Percentiles rank a stretch among this genome's conserved stretches.
Evolutionary conservation across 1,284 basidiomycete species (phyloP).

Genomic region (Athelia psychrophila): DNA sequence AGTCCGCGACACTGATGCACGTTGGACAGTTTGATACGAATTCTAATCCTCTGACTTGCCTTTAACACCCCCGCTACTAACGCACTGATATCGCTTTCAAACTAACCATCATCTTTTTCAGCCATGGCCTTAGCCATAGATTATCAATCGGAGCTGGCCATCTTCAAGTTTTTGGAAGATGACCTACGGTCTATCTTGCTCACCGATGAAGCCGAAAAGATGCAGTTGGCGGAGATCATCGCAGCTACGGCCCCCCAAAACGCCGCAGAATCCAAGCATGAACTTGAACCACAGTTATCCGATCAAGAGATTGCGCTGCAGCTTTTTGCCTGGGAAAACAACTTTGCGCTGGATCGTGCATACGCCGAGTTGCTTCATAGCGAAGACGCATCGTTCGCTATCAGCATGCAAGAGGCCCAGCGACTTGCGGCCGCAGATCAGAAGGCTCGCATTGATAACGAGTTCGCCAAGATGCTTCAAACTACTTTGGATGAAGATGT

Average conservation of each 20-base stretch:
- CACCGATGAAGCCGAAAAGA: background rate
- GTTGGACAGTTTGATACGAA: no score
- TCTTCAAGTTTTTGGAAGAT: background rate
- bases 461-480: constrained; percentile 36
- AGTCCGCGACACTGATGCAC: no score
- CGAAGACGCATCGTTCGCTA: background rate
- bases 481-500: constrained; percentile 24
- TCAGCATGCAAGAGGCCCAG: constrained; percentile 25
- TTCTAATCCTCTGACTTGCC: no score
- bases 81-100: no score
- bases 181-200: background rate
- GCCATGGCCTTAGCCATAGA: background rate
- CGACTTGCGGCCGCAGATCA: constrained; percentile 35
- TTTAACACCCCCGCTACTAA: background rate
- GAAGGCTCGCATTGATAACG: constrained; percentile 33
- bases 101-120: background rate
- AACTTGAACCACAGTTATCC: background rate
- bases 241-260: background rate
- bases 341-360: background rate
- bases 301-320: constrained; percentile 19
- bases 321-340: background rate
- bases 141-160: background rate
- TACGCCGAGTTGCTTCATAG: background rate
- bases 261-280: background rate
- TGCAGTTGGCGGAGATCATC: background rate